phyloP scores from a whole-genome alignment of 768 basidiomycete genomes.

The Xanthoconium purpureum region DNA sequence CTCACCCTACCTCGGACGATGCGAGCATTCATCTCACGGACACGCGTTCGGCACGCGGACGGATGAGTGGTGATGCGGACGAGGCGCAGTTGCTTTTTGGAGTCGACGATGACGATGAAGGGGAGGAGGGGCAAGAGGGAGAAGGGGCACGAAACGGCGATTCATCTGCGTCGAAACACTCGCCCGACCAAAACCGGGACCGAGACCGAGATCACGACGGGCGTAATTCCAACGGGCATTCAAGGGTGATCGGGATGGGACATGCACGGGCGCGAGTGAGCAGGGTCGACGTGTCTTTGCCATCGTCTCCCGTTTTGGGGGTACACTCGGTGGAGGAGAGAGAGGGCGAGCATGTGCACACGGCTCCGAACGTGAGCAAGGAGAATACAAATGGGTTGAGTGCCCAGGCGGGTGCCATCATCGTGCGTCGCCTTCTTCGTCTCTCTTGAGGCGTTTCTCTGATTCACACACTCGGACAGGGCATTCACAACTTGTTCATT shows the following conservation, averaged over 20 bases:
- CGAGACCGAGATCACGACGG: too few species aligned
- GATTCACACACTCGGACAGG: conserved; percentile 40
- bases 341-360: too few species aligned
- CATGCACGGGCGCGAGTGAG: conserved; percentile 51
- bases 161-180: background rate
- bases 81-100: conserved; percentile 23
- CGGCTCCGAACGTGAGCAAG: conserved; percentile 1
- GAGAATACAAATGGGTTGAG: conserved; percentile 45
- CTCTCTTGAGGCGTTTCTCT: background rate
- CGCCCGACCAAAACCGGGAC: conserved; percentile 5
- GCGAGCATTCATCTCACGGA: conserved; percentile 39
- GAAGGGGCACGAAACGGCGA: background rate
- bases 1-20: conserved; percentile 46
- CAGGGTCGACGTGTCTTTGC: conserved; percentile 31
- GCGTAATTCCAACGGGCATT: too few species aligned
- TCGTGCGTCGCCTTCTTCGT: conserved; percentile 46
- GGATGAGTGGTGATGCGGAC: conserved; percentile 2
- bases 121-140: conserved; percentile 13
- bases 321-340: too few species aligned
- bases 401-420: conserved; percentile 83
- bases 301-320: conserved; percentile 20
- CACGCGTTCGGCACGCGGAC: conserved; percentile 25
- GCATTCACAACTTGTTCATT: conserved; percentile 93
- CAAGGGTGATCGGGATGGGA: conserved; percentile 31
- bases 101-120: conserved; percentile 25